phyloP scores from a whole-genome alignment of 2,329 filamentous ascomycete species.

The Cercospora sp. region DNA sequence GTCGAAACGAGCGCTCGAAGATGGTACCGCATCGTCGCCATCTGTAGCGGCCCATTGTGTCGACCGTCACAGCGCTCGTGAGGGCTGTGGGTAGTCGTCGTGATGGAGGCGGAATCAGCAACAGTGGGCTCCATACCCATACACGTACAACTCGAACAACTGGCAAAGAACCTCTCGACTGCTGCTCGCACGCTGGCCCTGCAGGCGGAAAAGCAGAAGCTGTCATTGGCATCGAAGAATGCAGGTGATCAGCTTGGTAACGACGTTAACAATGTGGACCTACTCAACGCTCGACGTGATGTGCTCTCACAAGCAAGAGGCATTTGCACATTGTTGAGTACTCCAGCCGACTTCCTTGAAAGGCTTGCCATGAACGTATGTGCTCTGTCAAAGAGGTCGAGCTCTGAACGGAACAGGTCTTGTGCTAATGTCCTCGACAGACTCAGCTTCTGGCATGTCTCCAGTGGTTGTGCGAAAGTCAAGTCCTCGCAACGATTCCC shows the following conservation, averaged over 20 bases:
- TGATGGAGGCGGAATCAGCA: not conserved
- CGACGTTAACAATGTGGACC: not conserved
- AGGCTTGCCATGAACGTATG: not conserved
- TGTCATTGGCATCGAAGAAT: not conserved
- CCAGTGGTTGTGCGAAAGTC: slow-evolving; percentile 49
- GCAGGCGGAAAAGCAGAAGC: not conserved
- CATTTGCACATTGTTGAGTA: not conserved
- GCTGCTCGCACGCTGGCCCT: not conserved
- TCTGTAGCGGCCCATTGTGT: not conserved
- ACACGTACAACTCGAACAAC: not conserved
- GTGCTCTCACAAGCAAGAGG: not conserved
- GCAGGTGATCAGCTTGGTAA: not conserved
- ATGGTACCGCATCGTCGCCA: not conserved
- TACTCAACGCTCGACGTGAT: not conserved
- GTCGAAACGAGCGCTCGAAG: not conserved
- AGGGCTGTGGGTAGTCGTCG: not conserved
- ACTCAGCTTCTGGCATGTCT: slow-evolving; percentile 44
- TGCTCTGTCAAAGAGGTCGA: not conserved
- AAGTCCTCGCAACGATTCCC: slow-evolving; percentile 50
- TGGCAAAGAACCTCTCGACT: not conserved
- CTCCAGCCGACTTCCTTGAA: not conserved
- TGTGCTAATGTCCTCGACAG: not conserved
- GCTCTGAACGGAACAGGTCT: not conserved
- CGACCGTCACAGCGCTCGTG: not conserved
- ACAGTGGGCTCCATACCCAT: not conserved